Base-by-base conservation (phyloP, 768 basidiomycete species). In the Thelephora ganbajun region DNA sequence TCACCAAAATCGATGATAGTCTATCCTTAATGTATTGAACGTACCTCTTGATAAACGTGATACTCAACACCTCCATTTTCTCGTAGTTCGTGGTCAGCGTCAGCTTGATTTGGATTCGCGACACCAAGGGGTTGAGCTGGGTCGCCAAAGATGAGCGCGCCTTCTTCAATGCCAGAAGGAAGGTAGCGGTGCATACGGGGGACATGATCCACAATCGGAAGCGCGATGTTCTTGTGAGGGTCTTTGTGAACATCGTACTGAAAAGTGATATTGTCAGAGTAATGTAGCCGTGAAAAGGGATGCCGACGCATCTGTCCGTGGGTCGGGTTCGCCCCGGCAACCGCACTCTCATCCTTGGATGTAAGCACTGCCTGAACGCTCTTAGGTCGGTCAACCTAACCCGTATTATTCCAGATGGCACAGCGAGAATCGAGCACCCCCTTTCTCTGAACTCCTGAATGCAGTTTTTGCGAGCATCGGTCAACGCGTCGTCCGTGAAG, bases 171-270 rank as follows among this genome's bases (percentile, higher is more conserved):
- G 19, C 96, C 96, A 6, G 93, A 92, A 48, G 91, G 87, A 35
- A 97, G 74, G 65, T 96, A 99, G 35, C 96, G 82, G 63, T 99
- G 96, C 76, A 98, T 86, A 20, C 96, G 78, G 45, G 98, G 76
- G 53, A 99, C 93, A 59, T 99, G 96, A 66, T 99, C 96, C 44
- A 94, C 93, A 57, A 99, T 96, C 63, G 94, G 94, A 11, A 99
- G 77, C 11, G 94, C 94, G 52, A 99, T 99, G 59, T 99, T 99
- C 67, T 86, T 86, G 67, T 98, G 94, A 26, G 94, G 94, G 62
- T 99, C 94, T 65, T 99, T 99, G 68, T 99, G 94, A 35, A 99
- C 88, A 65, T 99, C 94, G 63, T 99, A 99, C 89, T 97, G 59
- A 30, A 50, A 16, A 30, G 6, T 34, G 13, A n/a, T n/a, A n/a